Evolutionary conservation across 2,329 filamentous ascomycete genomes (phyloP), one percentile per base, ranked within the genome.

Genomic region (Fusarium goolgardi): DNA sequence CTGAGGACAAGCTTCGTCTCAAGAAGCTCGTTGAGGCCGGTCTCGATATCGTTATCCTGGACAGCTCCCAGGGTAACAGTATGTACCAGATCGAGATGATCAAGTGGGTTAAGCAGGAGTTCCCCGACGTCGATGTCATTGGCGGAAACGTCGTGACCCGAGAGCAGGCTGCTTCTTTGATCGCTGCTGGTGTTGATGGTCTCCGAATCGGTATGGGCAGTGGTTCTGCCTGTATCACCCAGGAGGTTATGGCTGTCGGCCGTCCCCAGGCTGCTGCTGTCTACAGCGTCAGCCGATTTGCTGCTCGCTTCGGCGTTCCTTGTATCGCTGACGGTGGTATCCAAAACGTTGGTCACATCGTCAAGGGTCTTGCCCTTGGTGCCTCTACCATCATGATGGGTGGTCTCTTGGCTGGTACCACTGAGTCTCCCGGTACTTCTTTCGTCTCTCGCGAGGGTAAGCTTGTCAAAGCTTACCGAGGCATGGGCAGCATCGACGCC

Each of bases 61-160:
- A 99, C 85, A 96, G 92, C 82, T 96, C 92, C 77, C 96, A 99
- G 84, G 96, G 96, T 72, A 98, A 98, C 88, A 96, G 91, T 82
- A 94, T 98, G 85, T 99, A 95, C 87, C 95, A 98, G 84, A 91
- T 98, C 69, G 93, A 97, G 65, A 99, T 99, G 96, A 89, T 99
- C 84, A 94, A 94, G 82, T 98, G 91, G 86, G 87, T 96, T 84
- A 99, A 99, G 87, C 80, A 90, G 72, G 92, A 90, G 73, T 95
- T 90, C 84, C 93, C 95, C 32, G 83, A 85, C 50, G 86, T 99
- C 67, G 94, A 99, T 74, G 96, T 99, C 78, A 97, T 99, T 78
- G 96, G 92, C 77, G 96, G 96, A 83, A 99, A 99, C 82, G 96
- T 99, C 72, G 96, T 99, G 75, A 99, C 96, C 59, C 91, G 95